Percentiles rank a stretch among this genome's conserved stretches.
Evolutionary conservation across 768 basidiomycete genomes (phyloP).

Genomic region (Punctularia strigosozonata): DNA sequence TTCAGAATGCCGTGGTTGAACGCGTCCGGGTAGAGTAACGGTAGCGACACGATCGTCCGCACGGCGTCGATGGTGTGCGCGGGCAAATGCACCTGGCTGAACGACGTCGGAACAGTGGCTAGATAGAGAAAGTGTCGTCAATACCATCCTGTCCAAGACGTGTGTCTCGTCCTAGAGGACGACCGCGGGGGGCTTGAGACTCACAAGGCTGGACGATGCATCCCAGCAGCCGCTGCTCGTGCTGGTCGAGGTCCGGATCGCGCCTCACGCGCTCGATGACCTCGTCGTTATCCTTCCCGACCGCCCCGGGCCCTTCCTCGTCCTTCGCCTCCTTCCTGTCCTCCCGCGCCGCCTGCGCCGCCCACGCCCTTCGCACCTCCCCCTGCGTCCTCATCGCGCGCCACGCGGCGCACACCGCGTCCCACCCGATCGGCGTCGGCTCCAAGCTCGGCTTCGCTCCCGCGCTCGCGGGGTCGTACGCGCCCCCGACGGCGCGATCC

Average conservation of each 20-base stretch:
- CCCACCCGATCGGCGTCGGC: slow-evolving; percentile 55
- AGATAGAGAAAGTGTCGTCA: no score
- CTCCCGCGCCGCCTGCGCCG: slow-evolving; percentile 37
- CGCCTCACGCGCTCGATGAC: slow-evolving; percentile 68
- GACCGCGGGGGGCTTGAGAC: no score
- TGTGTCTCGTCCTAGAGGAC: no score
- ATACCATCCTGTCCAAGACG: no score
- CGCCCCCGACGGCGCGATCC: slow-evolving; percentile 63
- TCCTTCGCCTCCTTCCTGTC: slow-evolving; percentile 11
- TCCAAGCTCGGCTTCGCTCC: slow-evolving; percentile 34
- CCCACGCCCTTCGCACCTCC: slow-evolving; percentile 47
- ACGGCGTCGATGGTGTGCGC: slow-evolving; percentile 84
- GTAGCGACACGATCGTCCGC: slow-evolving; percentile 82
- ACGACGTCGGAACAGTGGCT: slow-evolving; percentile 75
- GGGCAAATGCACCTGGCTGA: slow-evolving; percentile 82
- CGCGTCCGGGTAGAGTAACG: slow-evolving; percentile 75
- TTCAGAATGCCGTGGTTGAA: slow-evolving; percentile 86
- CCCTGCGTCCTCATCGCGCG: slow-evolving; percentile 34
- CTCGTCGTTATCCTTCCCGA: slow-evolving; percentile 34
- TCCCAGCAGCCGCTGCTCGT: slow-evolving; percentile 69
- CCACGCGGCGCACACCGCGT: slow-evolving; percentile 58
- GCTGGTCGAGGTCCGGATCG: slow-evolving; percentile 63
- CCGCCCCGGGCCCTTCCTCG: slow-evolving; percentile 11
- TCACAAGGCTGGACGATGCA: slow-evolving; percentile 80
- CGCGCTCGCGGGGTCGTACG: slow-evolving; percentile 20